Base-by-base conservation (phyloP, 148 eudicot species). In the Camellia lanceoleosa region DNA sequence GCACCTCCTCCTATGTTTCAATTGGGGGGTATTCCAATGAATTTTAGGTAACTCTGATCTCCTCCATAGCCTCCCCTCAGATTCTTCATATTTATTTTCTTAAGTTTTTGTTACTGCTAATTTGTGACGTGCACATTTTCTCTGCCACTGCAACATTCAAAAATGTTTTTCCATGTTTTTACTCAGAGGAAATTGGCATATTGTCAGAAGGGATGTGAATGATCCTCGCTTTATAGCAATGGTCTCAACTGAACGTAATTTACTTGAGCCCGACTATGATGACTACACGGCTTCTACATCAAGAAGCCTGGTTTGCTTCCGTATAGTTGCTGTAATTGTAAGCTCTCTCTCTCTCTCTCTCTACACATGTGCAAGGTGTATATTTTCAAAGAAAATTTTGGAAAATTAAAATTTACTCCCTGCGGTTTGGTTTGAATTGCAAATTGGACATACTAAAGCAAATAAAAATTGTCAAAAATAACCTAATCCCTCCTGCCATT, bases 1-100 rank as follows among this genome's bases (percentile, higher is more conserved):
- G 98, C 98, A 74, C 98, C 98, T 43, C 94, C 98, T 65, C 93
- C 96, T 3, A 54, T 95, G n/a, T 68, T 93, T 68, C 89, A 85
- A 20, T 78, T 90, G 67, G 93, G 97, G 10, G 85, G 78, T 16
- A 82, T 93, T 74, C 93, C 93, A 7, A 42, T 91, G 69, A 89
- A 87, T 74, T 73, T 93, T 65, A 93, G 98, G 98, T 93, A 89
- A 19, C 54, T 72, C 42, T 56, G 12, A 19, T 49, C 52, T 20
- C 46, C 58, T 65, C 12, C 38, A 54, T 61, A 60, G 54, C 73
- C 9, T 18, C 16, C 9, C 5, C 65, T 49, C 6, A 0, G 52
- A 5, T 49, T 49, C 52, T 7, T 49, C 7, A 7, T 7, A 49
- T 54, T 61, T 38, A 69, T 30, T 54, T 77, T 16, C 20, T 5